Conservation (phyloP, 257 asterid genomes). For the Nicotiana knightiana region DNA sequence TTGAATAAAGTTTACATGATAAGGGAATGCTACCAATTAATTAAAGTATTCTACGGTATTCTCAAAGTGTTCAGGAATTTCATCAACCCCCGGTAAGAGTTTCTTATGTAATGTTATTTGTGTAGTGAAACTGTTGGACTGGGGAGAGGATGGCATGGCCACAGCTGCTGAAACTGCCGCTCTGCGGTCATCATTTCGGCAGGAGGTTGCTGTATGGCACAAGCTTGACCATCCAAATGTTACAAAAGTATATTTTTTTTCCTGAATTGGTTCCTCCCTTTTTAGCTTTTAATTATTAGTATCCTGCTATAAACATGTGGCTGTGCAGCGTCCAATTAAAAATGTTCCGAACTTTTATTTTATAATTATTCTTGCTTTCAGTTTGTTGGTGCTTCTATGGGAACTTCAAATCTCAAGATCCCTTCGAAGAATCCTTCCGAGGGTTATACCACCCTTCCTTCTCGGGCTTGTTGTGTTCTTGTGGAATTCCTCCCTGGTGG, state of each 20-base stretch:
- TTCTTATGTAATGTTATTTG: background rate
- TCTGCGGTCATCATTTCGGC: slow-evolving; percentile 65
- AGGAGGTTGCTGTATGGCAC: slow-evolving; percentile 83
- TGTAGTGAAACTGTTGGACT: slow-evolving; percentile 74
- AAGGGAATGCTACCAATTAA: background rate
- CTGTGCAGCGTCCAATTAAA: background rate
- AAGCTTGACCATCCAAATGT: slow-evolving; percentile 80
- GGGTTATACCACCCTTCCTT: slow-evolving; percentile 60
- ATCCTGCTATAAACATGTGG: background rate
- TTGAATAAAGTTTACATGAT: background rate
- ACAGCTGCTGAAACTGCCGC: slow-evolving; percentile 74
- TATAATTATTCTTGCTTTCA: slow-evolving; percentile 13
- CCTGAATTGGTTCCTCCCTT: background rate
- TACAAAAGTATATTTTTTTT: slow-evolving; percentile 32
- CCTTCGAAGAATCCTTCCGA: slow-evolving; percentile 82
- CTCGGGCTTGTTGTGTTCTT: slow-evolving; percentile 86
- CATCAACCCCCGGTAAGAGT: background rate
- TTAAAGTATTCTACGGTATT: background rate
- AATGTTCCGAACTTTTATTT: background rate
- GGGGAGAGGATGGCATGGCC: slow-evolving; percentile 88
- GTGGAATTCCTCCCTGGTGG: slow-evolving; percentile 86
- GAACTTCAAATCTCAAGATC: slow-evolving; percentile 76
- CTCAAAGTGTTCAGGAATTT: background rate
- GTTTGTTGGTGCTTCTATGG: slow-evolving; percentile 97
- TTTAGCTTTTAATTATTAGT: background rate